Evolutionary conservation across 2,329 filamentous ascomycete species (phyloP).

Genomic region (Exophiala dermatitidis): DNA sequence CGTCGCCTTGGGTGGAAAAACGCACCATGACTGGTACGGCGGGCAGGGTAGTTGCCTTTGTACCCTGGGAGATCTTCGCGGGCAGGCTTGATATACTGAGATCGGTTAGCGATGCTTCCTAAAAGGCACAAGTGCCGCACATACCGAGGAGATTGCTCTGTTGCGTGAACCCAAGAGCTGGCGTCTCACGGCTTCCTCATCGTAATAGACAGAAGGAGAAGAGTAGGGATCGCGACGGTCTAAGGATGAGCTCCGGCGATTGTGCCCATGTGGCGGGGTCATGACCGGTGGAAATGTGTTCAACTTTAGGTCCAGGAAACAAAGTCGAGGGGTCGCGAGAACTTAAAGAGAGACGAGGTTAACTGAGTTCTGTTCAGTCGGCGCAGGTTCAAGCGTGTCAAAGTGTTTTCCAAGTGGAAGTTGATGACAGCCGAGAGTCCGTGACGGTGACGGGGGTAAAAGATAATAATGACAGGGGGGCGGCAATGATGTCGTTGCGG

Average conservation of each 20-base stretch:
- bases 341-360: neutral
- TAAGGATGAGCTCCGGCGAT: slow-evolving; percentile 38
- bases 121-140: slow-evolving; percentile 21
- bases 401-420: neutral
- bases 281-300: slow-evolving; percentile 26
- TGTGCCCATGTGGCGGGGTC: slow-evolving; percentile 37
- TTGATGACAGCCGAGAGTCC: neutral
- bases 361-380: neutral
- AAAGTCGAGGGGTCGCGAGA: neutral
- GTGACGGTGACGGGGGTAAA: neutral
- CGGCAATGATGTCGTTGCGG: slow-evolving; percentile 11
- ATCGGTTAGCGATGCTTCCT: neutral
- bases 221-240: slow-evolving; percentile 47
- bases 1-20: neutral
- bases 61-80: slow-evolving; percentile 7
- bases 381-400: neutral
- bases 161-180: slow-evolving; percentile 41
- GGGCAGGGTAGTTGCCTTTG: slow-evolving; percentile 22
- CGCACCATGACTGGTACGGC: slow-evolving; percentile 42
- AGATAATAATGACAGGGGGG: neutral
- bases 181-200: slow-evolving; percentile 43
- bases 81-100: slow-evolving; percentile 24
- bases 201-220: slow-evolving; percentile 54
- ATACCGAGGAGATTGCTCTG: slow-evolving; percentile 51
- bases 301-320: neutral